Base-by-base conservation (phyloP, 257 asterid species). In the Solanum stenotomum region DNA sequence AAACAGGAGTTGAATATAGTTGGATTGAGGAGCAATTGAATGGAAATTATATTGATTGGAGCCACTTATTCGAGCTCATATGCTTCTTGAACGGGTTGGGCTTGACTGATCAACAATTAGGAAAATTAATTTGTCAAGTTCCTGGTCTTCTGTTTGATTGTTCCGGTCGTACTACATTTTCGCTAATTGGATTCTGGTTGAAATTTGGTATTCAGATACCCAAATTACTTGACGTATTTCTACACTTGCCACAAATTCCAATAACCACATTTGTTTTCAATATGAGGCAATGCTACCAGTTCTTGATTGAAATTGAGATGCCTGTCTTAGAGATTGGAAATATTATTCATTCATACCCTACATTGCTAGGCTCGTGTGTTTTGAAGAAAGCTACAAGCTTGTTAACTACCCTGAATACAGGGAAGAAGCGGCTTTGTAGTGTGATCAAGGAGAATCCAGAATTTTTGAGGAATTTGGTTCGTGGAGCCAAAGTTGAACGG, bases 231-330 rank as follows among this genome's bases (percentile, higher is more conserved):
- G 72, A 83, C 33, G 23, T 89, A 46, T 89, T 95, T 87, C 91
- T 92, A 37, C 91, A 93, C 68, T 91, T 93, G 38, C 98, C 96
- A 1, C 75, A 90, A 79, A 89, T 92, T 44, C 85, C 94, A 31
- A 85, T 93, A 56, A 83, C 27, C 71, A 85, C 88, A 44, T 95
- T 94, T 87, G 40, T 88, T 10, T 63, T 86, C 9, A 95, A 94
- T 89, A 90, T 93, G 52, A 63, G 63, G 52, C 86, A 91, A 42
- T 90, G 94, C 91, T 93, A 93, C 86, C 67, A 46, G 10, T 94
- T 96, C 89, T 93, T 96, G 34, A 42, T 92, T 31, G 92, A 91
- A 84, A 88, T 94, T 22, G 93, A 89, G 68, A 94, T 95, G 98
- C 84, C 40, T 22, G 89, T 74, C 86, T 83, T 77, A 87, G 95